Percentiles rank a stretch among this genome's conserved stretches.
These are phyloP conservation scores for Raffaelea deltoideospora DNA, from an alignment of 2,329 filamentous ascomycete species.

Conservation along the genomic window DNA sequence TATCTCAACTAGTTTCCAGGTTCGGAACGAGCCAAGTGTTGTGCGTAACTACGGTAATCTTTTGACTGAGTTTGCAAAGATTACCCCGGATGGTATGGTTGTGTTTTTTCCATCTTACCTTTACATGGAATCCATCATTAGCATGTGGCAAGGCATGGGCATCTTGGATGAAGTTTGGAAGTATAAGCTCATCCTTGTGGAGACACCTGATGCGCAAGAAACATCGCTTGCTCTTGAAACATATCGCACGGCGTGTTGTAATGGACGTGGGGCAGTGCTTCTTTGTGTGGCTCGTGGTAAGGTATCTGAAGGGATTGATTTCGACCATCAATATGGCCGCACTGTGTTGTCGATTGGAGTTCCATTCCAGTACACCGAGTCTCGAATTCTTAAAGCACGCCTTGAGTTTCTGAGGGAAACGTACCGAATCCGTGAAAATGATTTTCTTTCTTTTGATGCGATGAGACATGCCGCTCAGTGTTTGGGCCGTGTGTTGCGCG, in stretches of 20 bases:
- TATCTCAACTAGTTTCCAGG: slow-evolving; percentile 86
- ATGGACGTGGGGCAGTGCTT: slow-evolving; percentile 82
- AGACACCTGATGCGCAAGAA: slow-evolving; percentile 94
- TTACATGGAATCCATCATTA: slow-evolving; percentile 98
- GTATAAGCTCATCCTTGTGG: slow-evolving; percentile 94
- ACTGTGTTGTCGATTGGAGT: slow-evolving; percentile 94
- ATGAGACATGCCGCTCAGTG: slow-evolving; percentile 99
- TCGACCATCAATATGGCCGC: slow-evolving; percentile 94
- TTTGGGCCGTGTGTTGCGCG: slow-evolving; percentile 80
- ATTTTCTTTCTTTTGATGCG: slow-evolving; percentile 95
- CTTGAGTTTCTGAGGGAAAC: slow-evolving; percentile 94
- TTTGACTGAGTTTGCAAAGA: slow-evolving; percentile 85
- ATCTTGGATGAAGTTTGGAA: slow-evolving; percentile 98
- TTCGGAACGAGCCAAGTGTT: slow-evolving; percentile 90
- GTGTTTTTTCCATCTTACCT: slow-evolving; percentile 98
- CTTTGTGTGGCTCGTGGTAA: slow-evolving; percentile 94
- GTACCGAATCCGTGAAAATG: slow-evolving; percentile 91
- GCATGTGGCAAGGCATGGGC: slow-evolving; percentile 98
- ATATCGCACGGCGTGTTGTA: slow-evolving; percentile 93
- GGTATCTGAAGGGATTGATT: slow-evolving; percentile 96
- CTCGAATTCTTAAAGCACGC: slow-evolving; percentile 85
- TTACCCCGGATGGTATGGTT: slow-evolving; percentile 95
- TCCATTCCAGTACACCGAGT: slow-evolving; percentile 97
- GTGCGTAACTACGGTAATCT: slow-evolving; percentile 92
- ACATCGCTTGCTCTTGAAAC: slow-evolving; percentile 91